Conservation (phyloP, 1,139 yeast species). For the Yamadazyma atlantica region DNA sequence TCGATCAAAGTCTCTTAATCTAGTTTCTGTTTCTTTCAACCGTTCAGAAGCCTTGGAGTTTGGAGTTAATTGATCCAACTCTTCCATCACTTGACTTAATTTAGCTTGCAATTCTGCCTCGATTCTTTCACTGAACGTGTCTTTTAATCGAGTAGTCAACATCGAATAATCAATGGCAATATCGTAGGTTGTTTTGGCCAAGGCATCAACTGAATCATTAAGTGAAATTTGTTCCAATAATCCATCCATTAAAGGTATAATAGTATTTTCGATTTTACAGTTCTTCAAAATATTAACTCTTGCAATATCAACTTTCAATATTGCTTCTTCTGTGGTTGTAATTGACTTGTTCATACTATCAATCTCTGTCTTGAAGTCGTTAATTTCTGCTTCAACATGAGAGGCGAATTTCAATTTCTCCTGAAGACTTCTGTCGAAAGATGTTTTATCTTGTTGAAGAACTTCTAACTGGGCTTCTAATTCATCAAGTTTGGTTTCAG, state of each 20-base stretch:
- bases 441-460: conserved; percentile 34
- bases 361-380: conserved; percentile 35
- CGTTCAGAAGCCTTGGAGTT: conserved; percentile 81
- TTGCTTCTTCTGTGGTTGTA: conserved; percentile 47
- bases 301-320: conserved; percentile 57
- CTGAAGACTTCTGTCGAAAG: conserved; percentile 24
- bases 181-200: conserved; percentile 40
- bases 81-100: conserved; percentile 35
- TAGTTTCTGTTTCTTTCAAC: conserved; percentile 64
- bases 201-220: conserved; percentile 39
- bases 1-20: conserved; percentile 58
- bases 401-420: conserved; percentile 27
- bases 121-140: conserved; percentile 33
- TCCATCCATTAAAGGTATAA: conserved; percentile 65
- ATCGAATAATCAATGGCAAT: conserved; percentile 57
- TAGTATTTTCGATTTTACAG: conserved; percentile 73
- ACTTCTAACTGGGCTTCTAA: conserved; percentile 54
- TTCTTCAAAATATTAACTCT: conserved; percentile 63
- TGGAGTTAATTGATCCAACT: conserved; percentile 67
- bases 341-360: conserved; percentile 30
- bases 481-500: conserved; percentile 41
- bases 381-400: conserved; percentile 30
- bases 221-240: conserved; percentile 50
- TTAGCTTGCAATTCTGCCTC: conserved; percentile 48
- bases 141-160: conserved; percentile 48